Evolutionary conservation across 164 flowering plant species (phyloP).

Genomic region (Cinnamomum chago): DNA sequence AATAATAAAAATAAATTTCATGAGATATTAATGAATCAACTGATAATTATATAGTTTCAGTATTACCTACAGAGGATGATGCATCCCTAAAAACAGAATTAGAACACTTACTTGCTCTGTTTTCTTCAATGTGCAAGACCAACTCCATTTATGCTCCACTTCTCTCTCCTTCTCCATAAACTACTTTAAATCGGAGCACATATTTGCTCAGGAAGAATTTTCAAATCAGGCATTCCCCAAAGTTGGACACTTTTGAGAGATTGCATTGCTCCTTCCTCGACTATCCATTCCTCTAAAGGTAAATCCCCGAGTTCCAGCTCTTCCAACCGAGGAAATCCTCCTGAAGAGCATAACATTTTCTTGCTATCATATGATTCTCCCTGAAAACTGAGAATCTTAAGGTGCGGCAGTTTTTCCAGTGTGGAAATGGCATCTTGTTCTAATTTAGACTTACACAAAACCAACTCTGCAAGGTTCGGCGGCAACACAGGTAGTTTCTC

Average conservation of each 20-base stretch:
- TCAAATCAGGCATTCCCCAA: background rate
- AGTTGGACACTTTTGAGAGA: background rate
- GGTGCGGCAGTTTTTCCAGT: background rate
- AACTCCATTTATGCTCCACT: no score
- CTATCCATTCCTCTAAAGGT: background rate
- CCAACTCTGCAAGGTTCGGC: background rate
- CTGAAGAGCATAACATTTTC: background rate
- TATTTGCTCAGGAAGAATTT: background rate
- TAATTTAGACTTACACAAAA: background rate
- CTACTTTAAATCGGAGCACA: no score
- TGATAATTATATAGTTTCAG: no score
- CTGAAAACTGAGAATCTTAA: background rate
- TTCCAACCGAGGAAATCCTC: background rate
- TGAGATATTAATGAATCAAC: no score
- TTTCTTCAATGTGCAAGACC: no score
- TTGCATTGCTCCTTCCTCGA: background rate
- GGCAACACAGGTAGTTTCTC: background rate
- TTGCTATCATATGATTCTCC: background rate
- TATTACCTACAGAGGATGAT: no score
- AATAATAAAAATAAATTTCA: no score
- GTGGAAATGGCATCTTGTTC: background rate
- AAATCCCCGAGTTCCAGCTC: background rate
- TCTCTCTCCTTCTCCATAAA: no score
- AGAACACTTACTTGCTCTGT: no score
- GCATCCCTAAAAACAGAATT: no score